Base-by-base conservation (phyloP, 352 stramenopile genomes). In the Globisporangium heterothallicum region DNA sequence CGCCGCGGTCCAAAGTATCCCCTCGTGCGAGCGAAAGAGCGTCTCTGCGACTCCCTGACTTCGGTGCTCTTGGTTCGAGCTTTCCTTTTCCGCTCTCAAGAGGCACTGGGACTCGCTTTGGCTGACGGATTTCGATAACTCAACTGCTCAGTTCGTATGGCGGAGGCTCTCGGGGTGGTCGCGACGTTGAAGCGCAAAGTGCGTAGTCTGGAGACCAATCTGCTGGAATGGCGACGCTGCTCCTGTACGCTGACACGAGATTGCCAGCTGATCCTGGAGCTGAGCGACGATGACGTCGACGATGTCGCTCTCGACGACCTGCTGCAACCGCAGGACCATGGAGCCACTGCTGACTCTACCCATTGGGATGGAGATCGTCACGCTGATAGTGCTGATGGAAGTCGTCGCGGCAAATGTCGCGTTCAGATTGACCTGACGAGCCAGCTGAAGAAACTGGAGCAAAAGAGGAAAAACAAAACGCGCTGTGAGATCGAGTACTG, bases 181-280 rank as follows among this genome's bases (percentile, higher is more conserved):
- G 63, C 64, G 42, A 34, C 63, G 56, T 66, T 89, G 54, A 86
- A 86, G 64, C 70, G 77, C 13, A 84, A 85, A 40, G 72, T 88
- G 35, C 62, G 55, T n/a, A 90, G 64, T 49, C 48, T 63, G 9
- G 63, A 74, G 49, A 83, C 74, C 10, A 72, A 85, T 6, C 54
- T 90, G 41, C 76, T 88, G 53, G 79, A 90, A 57, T 88, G 79
- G 76, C 63, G 64, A 4, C 68, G 63, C 40, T 88, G 74, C 41
- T 56, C 41, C 13, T 88, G 79, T 46, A 49, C 62, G n/a, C 26
- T 86, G 48, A 69, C 62, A 4, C 48, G 50, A 21, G 61, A 75
- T 6, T 53, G 59, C 2, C 62, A 52, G 5, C 47, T 84, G 35
- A 46, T 78, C 27, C 41, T 88, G 19, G 57, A 57, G 34, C 63